Base-by-base conservation (phyloP, 495 filamentous ascomycete species). In the Tuber aestivum region DNA sequence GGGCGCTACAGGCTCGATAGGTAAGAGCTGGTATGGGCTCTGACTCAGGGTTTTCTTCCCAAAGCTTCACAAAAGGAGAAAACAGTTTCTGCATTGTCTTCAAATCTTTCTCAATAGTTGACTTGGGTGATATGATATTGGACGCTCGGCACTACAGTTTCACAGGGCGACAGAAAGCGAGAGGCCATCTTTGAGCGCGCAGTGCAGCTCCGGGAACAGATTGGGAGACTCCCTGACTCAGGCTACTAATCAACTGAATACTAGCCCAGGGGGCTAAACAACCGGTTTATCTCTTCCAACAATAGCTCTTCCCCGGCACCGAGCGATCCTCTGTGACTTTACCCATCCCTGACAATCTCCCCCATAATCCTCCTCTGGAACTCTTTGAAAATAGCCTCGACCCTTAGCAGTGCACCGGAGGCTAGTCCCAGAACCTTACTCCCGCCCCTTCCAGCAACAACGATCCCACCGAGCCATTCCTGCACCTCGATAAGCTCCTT, bases 331-430 rank as follows among this genome's bases (percentile, higher is more conserved):
- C 70, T 18, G 20, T 23, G 40, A 71, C 70, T 44, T 71, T 18
- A 41, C 70, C 23, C 70, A n/a, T 44, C 42, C 42, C 70, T 41
- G 12, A 44, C 42, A 41, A n/a, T 35, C 41, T 80, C 78, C 12
- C 78, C 78, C 78, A 80, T 79, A 50, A 80, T 45, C 45, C 78
- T 80, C 74, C 78, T 76, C 68, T 80, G 91, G 83, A 92, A 95
- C 84, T 90, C 91, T 83, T 97, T 92, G 65, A 94, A 89, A 44
- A 92, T 89, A 84, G 97, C 94, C 50, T 89, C 88, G 73, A 92
- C 84, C 79, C 90, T 91, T 35, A 97, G 88, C 84, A 97, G 84
- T 68, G 97, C 90, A 1, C 92, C 94, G 3, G 95, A 95, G 40
- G 94, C 91, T 79, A 99, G 77, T 23, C 90, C 86, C 80, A 87